Evolutionary conservation across 2,329 filamentous ascomycete genomes (phyloP), one percentile per base, ranked within the genome.

Genomic region (Fusarium agapanthi): DNA sequence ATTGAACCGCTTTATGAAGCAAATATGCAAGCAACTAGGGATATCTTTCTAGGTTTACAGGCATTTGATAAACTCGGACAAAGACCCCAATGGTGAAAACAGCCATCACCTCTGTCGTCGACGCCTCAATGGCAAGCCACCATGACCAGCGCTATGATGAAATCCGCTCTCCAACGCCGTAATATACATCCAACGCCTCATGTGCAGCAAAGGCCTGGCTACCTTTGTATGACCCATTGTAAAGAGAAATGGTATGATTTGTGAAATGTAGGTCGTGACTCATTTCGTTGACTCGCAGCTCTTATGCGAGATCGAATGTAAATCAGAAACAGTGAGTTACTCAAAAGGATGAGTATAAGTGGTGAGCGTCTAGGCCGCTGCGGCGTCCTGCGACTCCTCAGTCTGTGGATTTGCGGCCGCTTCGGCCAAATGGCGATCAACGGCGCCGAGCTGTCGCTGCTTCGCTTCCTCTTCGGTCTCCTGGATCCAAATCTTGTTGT

Each of bases 401-500:
- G 62, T 13, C 3, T 61, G 26, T 38, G 71, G 53, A 5, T 71
- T 69, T 8, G 69, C 75, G n/a, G 73, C 63, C 38, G 74, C 67
- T 18, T 79, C 77, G 15, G 72, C 64, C 37, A 73, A 60, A 56
- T 80, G 80, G 56, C 75, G 74, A 61, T 80, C 75, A 15, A 59
- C 48, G 38, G 79, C 79, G 4, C 67, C 72, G 30, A 74, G 68
- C 16, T 74, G 71, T 44, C 76, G 75, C 48, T 75, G 68, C 13
- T 76, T 62, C 41, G 74, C 63, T 34, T 79, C 76, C 12, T 78
- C 76, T 45, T 77, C 78, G 60, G 75, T 73, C 65, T 80, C 80
- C 76, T 85, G 88, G 41, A 90, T 79, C 91, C 91, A 92, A 73
- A 89, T 85, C 76, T 89, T 90, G 48, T 83, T 79, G 30, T 87